Conservation (phyloP, 2,329 filamentous ascomycete genomes). For the Bipolaris zeicola region DNA sequence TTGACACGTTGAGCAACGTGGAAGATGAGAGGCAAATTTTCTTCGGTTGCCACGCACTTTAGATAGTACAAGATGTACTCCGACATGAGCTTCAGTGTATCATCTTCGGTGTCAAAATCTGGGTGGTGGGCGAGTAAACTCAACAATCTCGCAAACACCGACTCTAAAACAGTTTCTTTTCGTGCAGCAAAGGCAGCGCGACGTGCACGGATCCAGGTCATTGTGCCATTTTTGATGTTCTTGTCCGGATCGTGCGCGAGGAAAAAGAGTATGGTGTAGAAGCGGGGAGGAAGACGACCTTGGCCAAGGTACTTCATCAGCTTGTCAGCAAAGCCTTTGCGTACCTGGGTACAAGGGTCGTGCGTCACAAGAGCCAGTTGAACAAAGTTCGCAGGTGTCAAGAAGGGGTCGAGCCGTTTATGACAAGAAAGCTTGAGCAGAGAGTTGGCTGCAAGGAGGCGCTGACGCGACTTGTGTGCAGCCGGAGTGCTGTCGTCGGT, state of each 20-base stretch:
- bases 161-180: constrained; percentile 71
- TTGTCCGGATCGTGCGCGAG: constrained; percentile 85
- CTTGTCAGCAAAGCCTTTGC: constrained; percentile 78
- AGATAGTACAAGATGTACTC: constrained; percentile 92
- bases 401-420: constrained; percentile 75
- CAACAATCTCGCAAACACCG: constrained; percentile 78
- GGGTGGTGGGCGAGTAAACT: constrained; percentile 92
- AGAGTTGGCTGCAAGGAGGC: constrained; percentile 79
- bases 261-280: constrained; percentile 88
- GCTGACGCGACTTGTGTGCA: constrained; percentile 78
- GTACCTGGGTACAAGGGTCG: constrained; percentile 74
- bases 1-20: constrained; percentile 93
- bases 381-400: constrained; percentile 78
- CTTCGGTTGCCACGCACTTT: constrained; percentile 77
- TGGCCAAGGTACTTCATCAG: constrained; percentile 89
- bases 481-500: constrained; percentile 73
- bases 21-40: constrained; percentile 86
- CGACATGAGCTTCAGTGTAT: constrained; percentile 79
- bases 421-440: constrained; percentile 81
- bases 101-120: constrained; percentile 70
- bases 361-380: constrained; percentile 80
- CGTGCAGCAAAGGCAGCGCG: constrained; percentile 66
- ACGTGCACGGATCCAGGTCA: constrained; percentile 88
- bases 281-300: constrained; percentile 71
- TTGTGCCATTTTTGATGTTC: constrained; percentile 74